Base-by-base conservation (phyloP, 2,329 filamentous ascomycete species). In the Neopestalotiopsis sp. region DNA sequence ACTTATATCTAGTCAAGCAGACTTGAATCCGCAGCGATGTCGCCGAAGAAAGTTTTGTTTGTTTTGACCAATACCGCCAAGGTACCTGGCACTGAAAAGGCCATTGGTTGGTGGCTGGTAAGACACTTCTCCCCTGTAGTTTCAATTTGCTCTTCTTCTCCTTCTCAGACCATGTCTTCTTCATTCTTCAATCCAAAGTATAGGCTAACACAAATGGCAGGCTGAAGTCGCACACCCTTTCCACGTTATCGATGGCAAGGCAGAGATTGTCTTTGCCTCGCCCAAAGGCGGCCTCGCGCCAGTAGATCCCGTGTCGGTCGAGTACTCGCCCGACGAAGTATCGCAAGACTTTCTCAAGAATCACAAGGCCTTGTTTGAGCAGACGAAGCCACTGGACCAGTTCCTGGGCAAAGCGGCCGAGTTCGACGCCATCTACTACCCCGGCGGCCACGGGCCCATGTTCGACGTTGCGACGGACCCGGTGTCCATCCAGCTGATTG, bases 61-160 rank as follows among this genome's bases (percentile, higher is more conserved):
- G 88, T 94, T 69, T 87, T 94, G 70, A 92, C 90, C 72, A 93
- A 90, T 70, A 84, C 87, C 78, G 79, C 77, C 76, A 80, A 82
- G 78, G 83, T 89, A 59, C 81, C 81, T 73, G 77, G 81, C 73
- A 82, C 84, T 57, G 83, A 83, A 74, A 82, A 83, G 74, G 85
- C 86, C 9, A 93, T 91, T 0, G 92, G 92, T 71, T 94, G 91
- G 91, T 94, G 88, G 76, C 81, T 94, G 75, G 89, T 91, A 82
- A 61, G 82, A 70, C 34, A 10, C 34, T 38, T 56, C 4, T 66
- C 57, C 6, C 30, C 1, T 30, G 10, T 13, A 4, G 4, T 32
- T 30, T 20, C 24, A 28, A 28, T 1, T 28, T 28, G 0, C 24
- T 28, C 24, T 3, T 28, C 24, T 28, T 28, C 4, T 28, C 24